Conservation (phyloP, 768 basidiomycete genomes). For the Kwoniella bestiolae region DNA sequence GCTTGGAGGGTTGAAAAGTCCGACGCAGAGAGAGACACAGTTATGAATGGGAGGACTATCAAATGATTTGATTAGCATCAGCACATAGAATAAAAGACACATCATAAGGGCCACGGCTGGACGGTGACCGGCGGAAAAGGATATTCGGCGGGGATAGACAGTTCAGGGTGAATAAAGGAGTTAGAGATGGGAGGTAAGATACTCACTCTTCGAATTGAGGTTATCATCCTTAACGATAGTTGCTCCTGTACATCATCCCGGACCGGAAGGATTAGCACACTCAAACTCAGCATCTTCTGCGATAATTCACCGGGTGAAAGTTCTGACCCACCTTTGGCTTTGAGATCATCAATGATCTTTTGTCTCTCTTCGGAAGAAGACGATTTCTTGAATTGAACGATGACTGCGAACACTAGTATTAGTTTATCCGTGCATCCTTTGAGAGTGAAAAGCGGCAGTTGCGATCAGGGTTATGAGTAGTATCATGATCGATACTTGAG, state of each 20-base stretch:
- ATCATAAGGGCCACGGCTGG: not conserved
- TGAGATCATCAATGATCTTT: conserved; percentile 34
- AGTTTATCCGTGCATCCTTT: too few species aligned
- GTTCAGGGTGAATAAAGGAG: not conserved
- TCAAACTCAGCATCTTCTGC: too few species aligned
- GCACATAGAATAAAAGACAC: not conserved
- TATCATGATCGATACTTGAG: not conserved
- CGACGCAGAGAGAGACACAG: conserved; percentile 31
- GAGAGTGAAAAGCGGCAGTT: not conserved
- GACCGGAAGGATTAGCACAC: too few species aligned
- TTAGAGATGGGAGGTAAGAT: not conserved
- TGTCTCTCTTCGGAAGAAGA: conserved; percentile 44
- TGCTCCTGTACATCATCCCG: too few species aligned
- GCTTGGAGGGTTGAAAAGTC: conserved; percentile 37
- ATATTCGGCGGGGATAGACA: not conserved
- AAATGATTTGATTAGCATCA: not conserved
- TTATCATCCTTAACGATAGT: conserved; percentile 37
- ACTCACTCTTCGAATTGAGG: conserved; percentile 42
- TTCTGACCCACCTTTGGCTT: conserved; percentile 39
- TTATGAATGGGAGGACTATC: conserved; percentile 48
- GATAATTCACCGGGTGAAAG: too few species aligned
- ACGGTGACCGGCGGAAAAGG: too few species aligned
- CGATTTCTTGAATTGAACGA: conserved; percentile 47
- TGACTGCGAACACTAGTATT: too few species aligned
- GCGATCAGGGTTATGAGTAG: not conserved